phyloP scores from a whole-genome alignment of 192 early-diverging fungal species.

The Coemansia sp. region DNA sequence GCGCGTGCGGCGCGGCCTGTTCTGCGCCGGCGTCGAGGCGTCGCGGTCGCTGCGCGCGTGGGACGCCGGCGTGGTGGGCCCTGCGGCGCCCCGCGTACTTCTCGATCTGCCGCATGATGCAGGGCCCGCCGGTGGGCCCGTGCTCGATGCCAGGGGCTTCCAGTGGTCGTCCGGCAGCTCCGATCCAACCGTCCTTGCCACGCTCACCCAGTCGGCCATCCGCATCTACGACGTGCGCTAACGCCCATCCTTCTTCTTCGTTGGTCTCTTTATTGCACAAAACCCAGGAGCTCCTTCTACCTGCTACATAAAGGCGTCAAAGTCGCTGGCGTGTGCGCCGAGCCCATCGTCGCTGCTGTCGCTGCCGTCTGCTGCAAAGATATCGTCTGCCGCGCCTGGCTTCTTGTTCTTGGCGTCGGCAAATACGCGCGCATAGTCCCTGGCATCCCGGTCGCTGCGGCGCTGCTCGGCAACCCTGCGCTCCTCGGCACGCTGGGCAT shows the following conservation, averaged over 20 bases:
- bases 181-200: conserved; percentile 13
- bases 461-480: conserved; percentile 52
- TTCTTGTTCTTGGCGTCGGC: conserved; percentile 34
- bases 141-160: conserved; percentile 37
- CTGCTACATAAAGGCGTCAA: conserved; percentile 39
- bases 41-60: conserved; percentile 21
- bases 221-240: conserved; percentile 44
- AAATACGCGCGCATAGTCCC: conserved; percentile 51
- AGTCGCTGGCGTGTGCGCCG: conserved; percentile 16
- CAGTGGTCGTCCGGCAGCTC: conserved; percentile 21
- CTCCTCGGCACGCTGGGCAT: conserved; percentile 12
- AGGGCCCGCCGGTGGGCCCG: conserved; percentile 10
- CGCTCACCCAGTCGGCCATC: conserved; percentile 30
- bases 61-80: not conserved
- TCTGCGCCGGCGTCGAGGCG: conserved; percentile 41
- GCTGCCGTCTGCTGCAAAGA: conserved; percentile 30
- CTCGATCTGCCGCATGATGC: conserved; percentile 12
- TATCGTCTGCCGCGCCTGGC: conserved; percentile 18
- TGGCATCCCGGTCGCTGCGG: conserved; percentile 35
- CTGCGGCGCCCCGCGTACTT: conserved; percentile 1
- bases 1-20: conserved; percentile 8
- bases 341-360: conserved; percentile 13
- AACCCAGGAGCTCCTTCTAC: no score
- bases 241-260: no score
- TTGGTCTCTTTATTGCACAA: no score